phyloP scores from a whole-genome alignment of 352 stramenopile species.

The Phytophthora fragariae region DNA sequence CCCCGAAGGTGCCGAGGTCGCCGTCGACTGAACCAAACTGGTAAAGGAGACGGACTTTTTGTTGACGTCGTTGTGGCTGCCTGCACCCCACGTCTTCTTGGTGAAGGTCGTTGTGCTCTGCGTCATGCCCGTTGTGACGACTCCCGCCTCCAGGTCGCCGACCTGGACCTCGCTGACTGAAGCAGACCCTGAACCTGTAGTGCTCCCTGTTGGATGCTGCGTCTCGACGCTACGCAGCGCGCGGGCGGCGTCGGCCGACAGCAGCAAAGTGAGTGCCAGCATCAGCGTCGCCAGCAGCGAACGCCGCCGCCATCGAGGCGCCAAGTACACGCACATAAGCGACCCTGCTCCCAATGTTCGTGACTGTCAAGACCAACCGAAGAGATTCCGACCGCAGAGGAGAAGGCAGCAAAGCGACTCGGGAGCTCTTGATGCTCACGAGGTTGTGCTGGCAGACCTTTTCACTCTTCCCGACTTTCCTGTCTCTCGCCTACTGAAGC shows the following conservation, averaged over 20 bases:
- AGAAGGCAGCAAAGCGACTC: constrained; percentile 26
- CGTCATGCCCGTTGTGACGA: constrained; percentile 28
- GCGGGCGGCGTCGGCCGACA: constrained; percentile 23
- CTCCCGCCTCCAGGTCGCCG: constrained; percentile 11
- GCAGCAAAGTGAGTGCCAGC: constrained; percentile 14
- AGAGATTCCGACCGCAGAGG: not conserved
- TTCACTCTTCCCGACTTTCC: constrained; percentile 34
- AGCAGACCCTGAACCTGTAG: constrained; percentile 1
- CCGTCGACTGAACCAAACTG: constrained; percentile 20
- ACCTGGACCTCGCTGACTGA: not conserved
- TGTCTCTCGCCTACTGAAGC: constrained; percentile 25
- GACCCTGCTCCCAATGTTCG: constrained; percentile 26
- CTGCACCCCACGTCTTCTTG: constrained; percentile 17
- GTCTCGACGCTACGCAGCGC: constrained; percentile 13
- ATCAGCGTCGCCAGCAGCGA: constrained; percentile 13
- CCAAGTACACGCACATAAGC: constrained; percentile 35
- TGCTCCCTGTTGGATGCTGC: not conserved
- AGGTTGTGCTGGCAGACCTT: constrained; percentile 20
- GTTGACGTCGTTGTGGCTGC: constrained; percentile 18
- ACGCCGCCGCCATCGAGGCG: constrained; percentile 38
- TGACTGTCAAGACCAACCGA: constrained; percentile 30
- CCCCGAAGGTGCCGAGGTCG: not conserved
- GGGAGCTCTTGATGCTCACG: constrained; percentile 12
- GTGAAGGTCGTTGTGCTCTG: constrained; percentile 22
- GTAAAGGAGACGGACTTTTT: constrained; percentile 35